Evolutionary conservation across 768 basidiomycete species (phyloP).

Genomic region (Tulasnella sp.): DNA sequence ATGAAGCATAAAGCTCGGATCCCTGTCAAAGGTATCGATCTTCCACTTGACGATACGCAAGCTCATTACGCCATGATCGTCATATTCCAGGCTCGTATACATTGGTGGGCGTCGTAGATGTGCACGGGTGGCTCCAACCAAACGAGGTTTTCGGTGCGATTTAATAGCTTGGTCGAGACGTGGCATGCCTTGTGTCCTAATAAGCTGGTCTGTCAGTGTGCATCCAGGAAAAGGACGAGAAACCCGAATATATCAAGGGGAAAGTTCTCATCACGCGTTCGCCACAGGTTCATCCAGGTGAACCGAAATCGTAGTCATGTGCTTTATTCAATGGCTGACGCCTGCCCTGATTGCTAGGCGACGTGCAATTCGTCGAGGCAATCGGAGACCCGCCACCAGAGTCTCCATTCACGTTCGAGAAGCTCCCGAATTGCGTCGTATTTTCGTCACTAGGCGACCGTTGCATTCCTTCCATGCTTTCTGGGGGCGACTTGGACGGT

Average conservation of each 20-base stretch:
- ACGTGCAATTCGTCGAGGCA: conserved; percentile 36
- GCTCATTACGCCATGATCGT: neutral
- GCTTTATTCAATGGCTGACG: neutral
- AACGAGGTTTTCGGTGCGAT: conserved; percentile 51
- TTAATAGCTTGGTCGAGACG: conserved; percentile 24
- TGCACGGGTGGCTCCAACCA: conserved; percentile 45
- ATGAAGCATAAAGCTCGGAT: conserved; percentile 62
- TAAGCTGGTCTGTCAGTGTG: conserved; percentile 43
- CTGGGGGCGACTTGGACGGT: conserved; percentile 66
- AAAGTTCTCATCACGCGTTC: conserved; percentile 52
- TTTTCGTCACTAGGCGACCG: conserved; percentile 50
- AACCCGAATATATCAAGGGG: conserved; percentile 45
- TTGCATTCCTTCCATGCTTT: conserved; percentile 54
- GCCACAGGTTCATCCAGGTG: conserved; percentile 62
- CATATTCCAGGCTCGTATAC: conserved; percentile 37
- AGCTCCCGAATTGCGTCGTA: conserved; percentile 47
- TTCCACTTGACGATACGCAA: too few species aligned
- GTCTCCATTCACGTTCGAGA: conserved; percentile 44
- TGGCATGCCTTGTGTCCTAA: neutral
- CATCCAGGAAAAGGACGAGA: conserved; percentile 27
- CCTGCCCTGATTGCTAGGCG: neutral
- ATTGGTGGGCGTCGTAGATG: conserved; percentile 64
- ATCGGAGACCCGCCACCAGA: conserved; percentile 51
- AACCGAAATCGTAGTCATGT: conserved; percentile 24
- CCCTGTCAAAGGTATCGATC: conserved; percentile 45